Conservation (phyloP, 2,329 filamentous ascomycete genomes). For the Penicillium sclerotigenum region DNA sequence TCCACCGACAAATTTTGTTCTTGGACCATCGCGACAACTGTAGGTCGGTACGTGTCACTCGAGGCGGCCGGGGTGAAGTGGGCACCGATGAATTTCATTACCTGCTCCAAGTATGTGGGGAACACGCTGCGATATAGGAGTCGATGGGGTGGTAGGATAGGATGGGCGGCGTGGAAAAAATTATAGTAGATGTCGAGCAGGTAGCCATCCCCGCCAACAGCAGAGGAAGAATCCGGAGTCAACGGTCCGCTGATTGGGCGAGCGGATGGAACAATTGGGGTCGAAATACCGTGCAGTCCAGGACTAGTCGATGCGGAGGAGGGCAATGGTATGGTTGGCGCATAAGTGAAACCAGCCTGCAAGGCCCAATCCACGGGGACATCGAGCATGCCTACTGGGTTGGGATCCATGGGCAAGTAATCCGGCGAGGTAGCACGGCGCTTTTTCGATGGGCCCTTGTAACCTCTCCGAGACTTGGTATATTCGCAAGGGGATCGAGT, state of each 20-base stretch:
- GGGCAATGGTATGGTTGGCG: constrained; percentile 23
- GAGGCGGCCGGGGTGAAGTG: constrained; percentile 51
- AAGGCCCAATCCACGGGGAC: constrained; percentile 40
- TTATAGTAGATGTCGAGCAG: constrained; percentile 56
- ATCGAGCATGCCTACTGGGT: constrained; percentile 30
- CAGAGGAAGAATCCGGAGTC: constrained; percentile 38
- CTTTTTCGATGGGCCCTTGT: constrained; percentile 63
- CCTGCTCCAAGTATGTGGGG: constrained; percentile 50
- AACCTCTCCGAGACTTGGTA: constrained; percentile 70
- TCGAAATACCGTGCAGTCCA: constrained; percentile 19
- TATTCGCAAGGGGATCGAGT: constrained; percentile 65
- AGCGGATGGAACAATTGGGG: constrained; percentile 16
- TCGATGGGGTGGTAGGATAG: constrained; percentile 53
- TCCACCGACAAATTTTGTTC: constrained; percentile 51
- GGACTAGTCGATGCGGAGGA: constrained; percentile 28
- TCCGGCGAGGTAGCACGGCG: constrained; percentile 38
- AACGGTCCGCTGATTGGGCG: constrained; percentile 27
- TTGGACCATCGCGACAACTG: constrained; percentile 31
- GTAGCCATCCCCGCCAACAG: constrained; percentile 35
- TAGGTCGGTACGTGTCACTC: constrained; percentile 44
- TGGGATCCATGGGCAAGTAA: constrained; percentile 51
- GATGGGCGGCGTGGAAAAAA: constrained; percentile 56
- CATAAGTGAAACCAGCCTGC: constrained; percentile 34
- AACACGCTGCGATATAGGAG: constrained; percentile 38
- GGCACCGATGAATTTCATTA: constrained; percentile 57